These are phyloP conservation scores for Tulasnella sp. DNA, from an alignment of 768 basidiomycete genomes.

Conservation along the genomic window DNA sequence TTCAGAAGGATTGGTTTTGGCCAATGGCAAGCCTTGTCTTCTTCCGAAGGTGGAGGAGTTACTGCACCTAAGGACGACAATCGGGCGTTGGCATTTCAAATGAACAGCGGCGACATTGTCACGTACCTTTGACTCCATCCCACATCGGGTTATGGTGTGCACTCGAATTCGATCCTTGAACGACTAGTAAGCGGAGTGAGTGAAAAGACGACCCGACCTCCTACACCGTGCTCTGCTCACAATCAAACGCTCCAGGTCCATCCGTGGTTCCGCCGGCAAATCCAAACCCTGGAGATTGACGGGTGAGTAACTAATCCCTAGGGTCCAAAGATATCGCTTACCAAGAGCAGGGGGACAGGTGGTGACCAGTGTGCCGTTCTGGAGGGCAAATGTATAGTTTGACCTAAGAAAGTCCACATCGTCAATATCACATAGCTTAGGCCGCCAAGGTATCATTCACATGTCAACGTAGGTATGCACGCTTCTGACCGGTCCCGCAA, in stretches of 20 bases:
- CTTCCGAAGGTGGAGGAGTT: constrained; percentile 54
- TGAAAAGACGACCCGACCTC: background rate
- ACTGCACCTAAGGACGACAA: constrained; percentile 40
- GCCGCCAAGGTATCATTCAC: constrained; percentile 36
- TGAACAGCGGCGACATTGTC: background rate
- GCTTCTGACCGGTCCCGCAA: constrained; percentile 55
- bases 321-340: constrained; percentile 29
- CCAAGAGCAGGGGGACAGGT: constrained; percentile 79
- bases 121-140: constrained; percentile 62
- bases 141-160: constrained; percentile 63
- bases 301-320: background rate
- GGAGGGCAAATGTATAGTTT: constrained; percentile 52
- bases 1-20: constrained; percentile 77
- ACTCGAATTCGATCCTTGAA: constrained; percentile 20
- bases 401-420: constrained; percentile 37
- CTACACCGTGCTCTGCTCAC: background rate
- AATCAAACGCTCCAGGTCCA: constrained; percentile 73
- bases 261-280: constrained; percentile 84
- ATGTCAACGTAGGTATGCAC: constrained; percentile 68
- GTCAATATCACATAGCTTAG: background rate
- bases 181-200: background rate
- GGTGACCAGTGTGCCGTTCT: constrained; percentile 56
- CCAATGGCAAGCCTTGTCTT: constrained; percentile 60
- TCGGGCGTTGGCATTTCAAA: background rate
- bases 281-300: constrained; percentile 46